A percentile compares a stretch with the other conserved stretches of the same genome.
These are phyloP conservation scores for Ascochyta rabiei DNA, from an alignment of 2,329 filamentous ascomycete species.

Conservation along the genomic window DNA sequence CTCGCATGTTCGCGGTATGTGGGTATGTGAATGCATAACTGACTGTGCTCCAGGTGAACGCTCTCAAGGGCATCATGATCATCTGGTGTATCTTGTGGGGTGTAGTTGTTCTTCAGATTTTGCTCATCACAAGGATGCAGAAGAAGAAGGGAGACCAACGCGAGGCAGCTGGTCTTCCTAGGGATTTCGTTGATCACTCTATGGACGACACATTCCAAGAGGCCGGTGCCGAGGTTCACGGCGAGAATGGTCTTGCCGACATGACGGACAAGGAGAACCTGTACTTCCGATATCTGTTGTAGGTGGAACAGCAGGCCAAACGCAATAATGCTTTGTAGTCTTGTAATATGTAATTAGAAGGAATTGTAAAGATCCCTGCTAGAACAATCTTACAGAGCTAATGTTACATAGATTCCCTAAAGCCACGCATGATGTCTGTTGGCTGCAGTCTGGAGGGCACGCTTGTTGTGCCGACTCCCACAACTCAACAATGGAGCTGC, in stretches of 20 bases:
- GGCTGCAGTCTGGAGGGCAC: too few relatives aligned
- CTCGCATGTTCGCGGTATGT: background rate
- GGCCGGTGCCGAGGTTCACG: constrained; percentile 26
- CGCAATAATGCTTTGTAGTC: background rate
- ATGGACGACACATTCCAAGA: constrained; percentile 26
- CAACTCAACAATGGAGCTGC: too few relatives aligned
- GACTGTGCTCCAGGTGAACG: constrained; percentile 20
- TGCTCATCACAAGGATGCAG: constrained; percentile 27
- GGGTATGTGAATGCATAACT: background rate
- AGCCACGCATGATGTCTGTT: too few relatives aligned
- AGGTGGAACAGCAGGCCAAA: background rate
- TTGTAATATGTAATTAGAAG: background rate
- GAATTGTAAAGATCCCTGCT: too few relatives aligned
- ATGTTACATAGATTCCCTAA: too few relatives aligned
- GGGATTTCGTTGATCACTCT: constrained; percentile 25
- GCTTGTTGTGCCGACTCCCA: too few relatives aligned
- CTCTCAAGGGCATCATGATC: constrained; percentile 28
- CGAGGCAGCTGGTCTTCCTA: constrained; percentile 27
- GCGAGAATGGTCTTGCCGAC: constrained; percentile 31
- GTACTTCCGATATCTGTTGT: constrained; percentile 32
- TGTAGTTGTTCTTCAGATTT: constrained; percentile 22
- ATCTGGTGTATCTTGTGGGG: constrained; percentile 32
- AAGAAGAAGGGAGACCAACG: constrained; percentile 31
- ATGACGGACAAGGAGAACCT: constrained; percentile 33
- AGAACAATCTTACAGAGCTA: too few relatives aligned